Evolutionary conservation across 2,329 filamentous ascomycete species (phyloP).

Genomic region (Fusarium domesticum): DNA sequence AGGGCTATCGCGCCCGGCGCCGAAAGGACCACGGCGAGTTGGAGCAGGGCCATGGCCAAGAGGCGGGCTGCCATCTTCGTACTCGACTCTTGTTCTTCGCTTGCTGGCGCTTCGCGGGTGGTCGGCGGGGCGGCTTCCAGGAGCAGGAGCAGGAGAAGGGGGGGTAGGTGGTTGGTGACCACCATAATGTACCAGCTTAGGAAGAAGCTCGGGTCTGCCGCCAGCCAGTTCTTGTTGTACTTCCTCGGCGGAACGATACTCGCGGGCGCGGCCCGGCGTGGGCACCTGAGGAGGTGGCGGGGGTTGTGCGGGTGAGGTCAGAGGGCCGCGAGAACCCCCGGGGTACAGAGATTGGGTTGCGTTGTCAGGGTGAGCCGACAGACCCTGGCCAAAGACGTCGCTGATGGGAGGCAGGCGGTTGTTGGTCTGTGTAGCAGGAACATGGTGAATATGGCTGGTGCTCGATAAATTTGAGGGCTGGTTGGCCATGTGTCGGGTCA

Average conservation of each 20-base stretch:
- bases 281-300: slow-evolving; percentile 47
- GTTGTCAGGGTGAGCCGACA: slow-evolving; percentile 61
- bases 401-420: slow-evolving; percentile 92
- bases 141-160: slow-evolving; percentile 70
- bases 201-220: slow-evolving; percentile 87
- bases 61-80: slow-evolving; percentile 89
- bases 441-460: slow-evolving; percentile 86
- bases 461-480: slow-evolving; percentile 79
- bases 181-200: slow-evolving; percentile 92
- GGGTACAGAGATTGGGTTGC: slow-evolving; percentile 51
- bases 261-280: slow-evolving; percentile 65
- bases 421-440: slow-evolving; percentile 81
- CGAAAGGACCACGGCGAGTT: slow-evolving; percentile 67
- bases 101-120: slow-evolving; percentile 60
- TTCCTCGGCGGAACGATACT: slow-evolving; percentile 95
- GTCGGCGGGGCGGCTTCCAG: slow-evolving; percentile 47
- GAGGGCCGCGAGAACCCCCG: slow-evolving; percentile 62
- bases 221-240: slow-evolving; percentile 86
- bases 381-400: slow-evolving; percentile 85
- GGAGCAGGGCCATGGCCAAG: slow-evolving; percentile 69
- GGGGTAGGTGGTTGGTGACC: slow-evolving; percentile 92
- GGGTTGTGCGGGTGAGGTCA: slow-evolving; percentile 76
- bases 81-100: slow-evolving; percentile 81
- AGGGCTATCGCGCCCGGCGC: slow-evolving; percentile 76
- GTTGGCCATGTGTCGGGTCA: slow-evolving; percentile 75